Conservation (phyloP, 2,329 filamentous ascomycete species). For the Fusarium sterilihyphosum region DNA sequence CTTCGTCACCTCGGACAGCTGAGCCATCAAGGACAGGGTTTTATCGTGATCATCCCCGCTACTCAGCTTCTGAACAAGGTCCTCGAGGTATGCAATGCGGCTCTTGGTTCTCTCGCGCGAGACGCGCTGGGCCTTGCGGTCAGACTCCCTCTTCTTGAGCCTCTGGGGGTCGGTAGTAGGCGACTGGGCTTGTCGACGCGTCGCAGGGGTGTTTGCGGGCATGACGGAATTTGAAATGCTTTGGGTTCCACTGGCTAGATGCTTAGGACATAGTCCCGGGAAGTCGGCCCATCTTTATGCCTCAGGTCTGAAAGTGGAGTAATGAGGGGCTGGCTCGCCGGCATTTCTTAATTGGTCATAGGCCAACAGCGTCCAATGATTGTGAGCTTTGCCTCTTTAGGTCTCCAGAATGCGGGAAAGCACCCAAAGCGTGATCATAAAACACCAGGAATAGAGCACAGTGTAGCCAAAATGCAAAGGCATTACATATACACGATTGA, state of each 20-base stretch:
- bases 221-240: not conserved
- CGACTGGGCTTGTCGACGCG: not conserved
- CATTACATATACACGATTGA: too few species aligned
- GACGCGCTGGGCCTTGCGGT: not conserved
- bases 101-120: not conserved
- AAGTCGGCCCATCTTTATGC: not conserved
- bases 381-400: too few species aligned
- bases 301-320: not conserved
- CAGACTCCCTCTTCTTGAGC: not conserved
- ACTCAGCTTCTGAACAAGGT: not conserved
- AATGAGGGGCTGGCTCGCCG: not conserved
- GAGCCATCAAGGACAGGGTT: not conserved
- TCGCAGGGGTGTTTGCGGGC: not conserved
- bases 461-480: too few species aligned
- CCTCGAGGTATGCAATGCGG: not conserved
- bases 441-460: too few species aligned
- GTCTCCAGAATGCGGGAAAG: too few species aligned
- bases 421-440: too few species aligned
- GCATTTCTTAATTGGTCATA: not conserved
- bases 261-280: not conserved
- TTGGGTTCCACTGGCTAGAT: not conserved
- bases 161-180: not conserved
- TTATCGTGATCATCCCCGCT: not conserved
- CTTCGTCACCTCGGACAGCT: not conserved
- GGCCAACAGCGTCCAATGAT: too few species aligned